Base-by-base conservation (phyloP, 345 rosid genomes). In the Citrus unshiu region DNA sequence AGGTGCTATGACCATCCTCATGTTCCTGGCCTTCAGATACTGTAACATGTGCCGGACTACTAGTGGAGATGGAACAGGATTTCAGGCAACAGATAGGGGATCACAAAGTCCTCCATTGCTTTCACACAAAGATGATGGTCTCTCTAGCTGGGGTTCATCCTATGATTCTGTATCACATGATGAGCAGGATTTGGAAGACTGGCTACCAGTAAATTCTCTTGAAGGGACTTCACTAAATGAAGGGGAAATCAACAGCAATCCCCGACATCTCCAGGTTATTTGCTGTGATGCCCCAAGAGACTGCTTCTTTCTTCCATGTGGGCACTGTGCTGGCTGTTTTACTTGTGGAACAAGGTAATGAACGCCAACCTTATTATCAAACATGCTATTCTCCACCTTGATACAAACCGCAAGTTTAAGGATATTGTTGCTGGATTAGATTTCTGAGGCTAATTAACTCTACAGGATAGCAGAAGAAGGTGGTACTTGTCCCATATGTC, bases 261-360 rank as follows among this genome's bases (percentile, higher is more conserved):
- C 82, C 2, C 76, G 59, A 0, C 72, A 73, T 43, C 75, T 79
- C 40, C 84, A 89, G 56, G 85, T 82, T 5, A 82, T 89, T 61
- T 91, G 95, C 83, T 87, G 75, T 57, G 88, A 87, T 77, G 80
- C 89, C 29, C 85, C 84, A 3, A 86, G 89, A 63, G 90, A 89
- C 46, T 87, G 93, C 80, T 91, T 91, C 75, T 91, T 91, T 79
- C 90, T 91, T 75, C 95, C 95, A 2, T 91, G 95, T 54, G 93
- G 91, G n/a, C 95, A 91, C 69, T 85, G 86, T 65, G 90, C 87
- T 4, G 81, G 91, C 35, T 91, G 95, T 82, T 89, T 85, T 73
- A 78, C 85, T 6, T 89, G 93, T 60, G 93, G 88, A 84, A 75
- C 86, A 70, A 91, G 95, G 95, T 88, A 87, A 25, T 13, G 9